Percentiles rank a stretch among this genome's conserved stretches.
Evolutionary conservation across 106 monocot genomes (phyloP).

Genomic region (Dendrobium nobile): DNA sequence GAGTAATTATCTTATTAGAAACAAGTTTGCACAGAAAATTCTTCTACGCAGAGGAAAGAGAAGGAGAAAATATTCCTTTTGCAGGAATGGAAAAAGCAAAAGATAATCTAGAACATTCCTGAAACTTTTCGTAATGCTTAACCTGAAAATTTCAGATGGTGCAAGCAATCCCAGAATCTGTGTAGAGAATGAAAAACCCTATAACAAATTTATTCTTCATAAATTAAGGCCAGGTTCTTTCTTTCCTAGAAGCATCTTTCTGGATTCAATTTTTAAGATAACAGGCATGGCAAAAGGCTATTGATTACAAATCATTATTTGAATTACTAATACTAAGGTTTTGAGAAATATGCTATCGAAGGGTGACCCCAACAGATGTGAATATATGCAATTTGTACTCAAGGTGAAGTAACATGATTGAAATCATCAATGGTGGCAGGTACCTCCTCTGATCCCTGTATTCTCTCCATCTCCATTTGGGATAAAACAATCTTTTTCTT

Average conservation of each 20-base stretch:
- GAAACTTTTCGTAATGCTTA: neutral
- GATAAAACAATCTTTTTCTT: conserved; percentile 93
- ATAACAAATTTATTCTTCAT: neutral
- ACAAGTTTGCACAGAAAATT: neutral
- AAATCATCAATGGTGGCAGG: neutral
- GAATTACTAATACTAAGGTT: neutral
- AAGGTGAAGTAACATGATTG: neutral
- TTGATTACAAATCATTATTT: neutral
- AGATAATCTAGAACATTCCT: neutral
- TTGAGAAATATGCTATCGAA: neutral
- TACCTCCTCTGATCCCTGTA: conserved; percentile 97
- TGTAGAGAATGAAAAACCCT: neutral
- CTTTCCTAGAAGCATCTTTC: neutral
- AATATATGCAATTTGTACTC: neutral
- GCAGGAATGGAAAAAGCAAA: neutral
- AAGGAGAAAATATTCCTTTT: neutral
- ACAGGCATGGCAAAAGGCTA: neutral
- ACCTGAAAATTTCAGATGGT: neutral
- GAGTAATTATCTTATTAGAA: neutral
- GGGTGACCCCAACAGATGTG: neutral
- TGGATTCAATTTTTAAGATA: neutral
- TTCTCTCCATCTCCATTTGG: conserved; percentile 86
- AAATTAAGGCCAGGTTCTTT: neutral
- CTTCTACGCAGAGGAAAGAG: neutral
- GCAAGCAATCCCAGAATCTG: neutral